Percentiles rank a stretch among this genome's conserved stretches.
Conservation (phyloP, 2,329 filamentous ascomycete species). For the Pseudogymnoascus sp. region DNA sequence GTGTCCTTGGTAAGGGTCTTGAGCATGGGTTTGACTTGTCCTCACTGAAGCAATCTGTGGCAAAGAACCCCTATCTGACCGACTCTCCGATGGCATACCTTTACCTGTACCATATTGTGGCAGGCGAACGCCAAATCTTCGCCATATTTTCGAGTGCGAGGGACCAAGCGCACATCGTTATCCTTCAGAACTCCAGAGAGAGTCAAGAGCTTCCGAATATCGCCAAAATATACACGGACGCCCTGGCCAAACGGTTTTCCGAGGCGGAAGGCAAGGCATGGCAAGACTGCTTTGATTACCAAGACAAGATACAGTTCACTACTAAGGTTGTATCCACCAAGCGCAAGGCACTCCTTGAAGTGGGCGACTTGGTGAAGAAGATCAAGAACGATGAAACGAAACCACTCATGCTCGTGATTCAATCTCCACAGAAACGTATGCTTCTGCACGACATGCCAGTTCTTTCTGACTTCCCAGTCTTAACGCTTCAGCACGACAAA, state of each 20-base stretch:
- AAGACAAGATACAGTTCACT: conserved; percentile 79
- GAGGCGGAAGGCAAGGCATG: conserved; percentile 64
- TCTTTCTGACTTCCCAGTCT: conserved; percentile 74
- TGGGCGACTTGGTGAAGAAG: conserved; percentile 83
- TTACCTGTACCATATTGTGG: conserved; percentile 86
- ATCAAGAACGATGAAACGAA: conserved; percentile 77
- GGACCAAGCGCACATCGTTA: conserved; percentile 75
- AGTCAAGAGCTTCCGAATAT: conserved; percentile 82
- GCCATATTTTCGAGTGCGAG: conserved; percentile 82
- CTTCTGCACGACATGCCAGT: conserved; percentile 80
- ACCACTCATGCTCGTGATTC: conserved; percentile 79
- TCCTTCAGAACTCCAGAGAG: conserved; percentile 79
- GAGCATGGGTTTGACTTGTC: conserved; percentile 89
- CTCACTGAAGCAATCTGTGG: conserved; percentile 61
- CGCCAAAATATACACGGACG: conserved; percentile 78
- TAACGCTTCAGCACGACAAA: conserved; percentile 75
- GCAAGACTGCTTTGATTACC: conserved; percentile 80
- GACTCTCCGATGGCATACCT: conserved; percentile 72
- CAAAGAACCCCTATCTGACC: conserved; percentile 69
- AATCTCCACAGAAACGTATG: conserved; percentile 77
- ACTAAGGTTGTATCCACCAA: conserved; percentile 82
- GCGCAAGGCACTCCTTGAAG: conserved; percentile 80
- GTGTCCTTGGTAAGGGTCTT: conserved; percentile 84
- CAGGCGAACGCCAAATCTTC: conserved; percentile 88
- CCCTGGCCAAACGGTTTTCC: conserved; percentile 58